phyloP scores from a whole-genome alignment of 371 early-diverging fungal species.

The Syncephalis plumigaleata region DNA sequence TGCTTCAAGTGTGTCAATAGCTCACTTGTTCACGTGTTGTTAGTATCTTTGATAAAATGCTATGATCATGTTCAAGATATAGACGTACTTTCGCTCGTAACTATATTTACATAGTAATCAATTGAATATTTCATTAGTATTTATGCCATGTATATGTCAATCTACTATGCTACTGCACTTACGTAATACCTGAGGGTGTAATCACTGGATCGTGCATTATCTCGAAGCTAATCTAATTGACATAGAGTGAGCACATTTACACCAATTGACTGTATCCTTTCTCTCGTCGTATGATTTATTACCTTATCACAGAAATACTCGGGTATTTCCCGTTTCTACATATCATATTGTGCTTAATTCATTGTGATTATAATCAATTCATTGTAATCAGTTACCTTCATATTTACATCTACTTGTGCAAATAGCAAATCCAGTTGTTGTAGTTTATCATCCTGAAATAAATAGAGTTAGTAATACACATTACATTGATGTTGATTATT shows the following conservation, averaged over 20 bases:
- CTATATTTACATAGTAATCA: neutral
- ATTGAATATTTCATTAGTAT: neutral
- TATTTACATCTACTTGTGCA: constrained; percentile 15
- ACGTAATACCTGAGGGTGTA: constrained; percentile 20
- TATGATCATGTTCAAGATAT: no score
- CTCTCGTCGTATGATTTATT: no score
- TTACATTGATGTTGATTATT: neutral
- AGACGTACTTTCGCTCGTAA: neutral
- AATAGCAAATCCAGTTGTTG: constrained; percentile 10
- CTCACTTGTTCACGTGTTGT: constrained; percentile 12
- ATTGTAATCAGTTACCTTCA: constrained; percentile 1
- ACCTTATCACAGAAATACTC: constrained; percentile 21
- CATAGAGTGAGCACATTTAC: neutral
- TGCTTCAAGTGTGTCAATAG: constrained; percentile 22
- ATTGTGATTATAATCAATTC: neutral
- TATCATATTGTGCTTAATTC: neutral
- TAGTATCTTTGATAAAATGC: no score
- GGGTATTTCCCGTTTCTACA: constrained; percentile 15
- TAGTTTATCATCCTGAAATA: constrained; percentile 6
- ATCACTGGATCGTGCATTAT: constrained; percentile 25
- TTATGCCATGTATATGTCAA: no score
- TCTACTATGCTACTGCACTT: constrained; percentile 10
- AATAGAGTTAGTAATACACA: neutral
- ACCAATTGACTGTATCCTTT: no score
- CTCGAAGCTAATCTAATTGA: constrained; percentile 3